Evolutionary conservation across 306 rosid genomes (phyloP), one percentile per base, ranked within the genome.

Genomic region (Rosa chinensis): DNA sequence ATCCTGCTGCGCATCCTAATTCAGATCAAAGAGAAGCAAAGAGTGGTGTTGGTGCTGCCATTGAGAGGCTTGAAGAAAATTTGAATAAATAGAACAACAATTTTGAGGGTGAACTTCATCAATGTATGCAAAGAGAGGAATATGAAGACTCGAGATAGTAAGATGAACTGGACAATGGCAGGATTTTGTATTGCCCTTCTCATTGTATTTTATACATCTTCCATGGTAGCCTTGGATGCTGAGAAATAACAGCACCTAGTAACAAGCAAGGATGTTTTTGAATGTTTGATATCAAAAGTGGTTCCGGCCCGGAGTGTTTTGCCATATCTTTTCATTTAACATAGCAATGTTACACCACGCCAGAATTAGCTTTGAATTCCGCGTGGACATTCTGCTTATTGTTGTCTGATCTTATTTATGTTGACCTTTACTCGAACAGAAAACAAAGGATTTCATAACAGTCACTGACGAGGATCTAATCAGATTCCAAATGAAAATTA

Each of bases 21-120:
- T 75, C 69, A 70, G 87, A 63, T 81, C 84, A 73, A 66, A 59
- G 85, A 77, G 91, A 87, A 84, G 85, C 82, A 25, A 91, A 77
- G 81, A 79, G 95, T 66, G 94, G 97, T 10, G 97, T 95, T 45
- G 85, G 90, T 68, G 98, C 96, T 44, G 94, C 99, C 66, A 95
- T 93, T 74, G 93, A 93, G 62, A 90, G 97, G 85, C 97, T 95
- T 63, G 94, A 88, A 88, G 94, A 81, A 83, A 93, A 86, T 74
- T 87, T 90, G 82, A 88, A 66, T 5, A 88, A 93, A 82, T 89
- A 87, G 88, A 92, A 66, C 70, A 74, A 12, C 17, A 55, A 20
- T 3, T 18, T 32, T 55, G 8, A 12, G 25, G 77, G 64, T 11
- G 6, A 39, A 73, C 70, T 21, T 18, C 11, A 0, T 25, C 3